Base-by-base conservation (phyloP, 73 alveolate species). In the Paramecium sexaurelia region DNA sequence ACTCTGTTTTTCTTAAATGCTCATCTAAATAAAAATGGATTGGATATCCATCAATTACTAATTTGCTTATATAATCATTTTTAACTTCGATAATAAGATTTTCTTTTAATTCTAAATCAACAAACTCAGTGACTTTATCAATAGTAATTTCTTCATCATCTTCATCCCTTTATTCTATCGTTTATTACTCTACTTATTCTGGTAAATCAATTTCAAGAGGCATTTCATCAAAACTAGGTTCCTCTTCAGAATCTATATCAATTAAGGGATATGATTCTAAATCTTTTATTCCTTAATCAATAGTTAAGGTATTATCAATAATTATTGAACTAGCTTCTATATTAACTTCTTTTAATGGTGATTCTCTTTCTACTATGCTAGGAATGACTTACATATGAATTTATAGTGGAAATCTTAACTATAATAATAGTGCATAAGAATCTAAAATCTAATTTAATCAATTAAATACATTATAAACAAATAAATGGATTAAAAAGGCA, bases 181-280 rank as follows among this genome's bases (percentile, higher is more conserved):
- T 29, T 17, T 41, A 22, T 78, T 78, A 78, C 41, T 78, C 90
- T 13, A 29, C 73, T 45, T 40, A 29, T 45, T 78, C 90, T 2
- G 90, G 90, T 41, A 78, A 24, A 41, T 78, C 90, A 8, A 78
- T 45, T 78, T 78, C 90, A n/a, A 78, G 45, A 0, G 90, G 90
- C 40, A 29, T 26, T 78, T 78, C 90, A 43, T 78, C 90, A 45
- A 78, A 78, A 41, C 90, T 78, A 0, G 90, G 90, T 9, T 78
- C 90, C 7, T 78, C 90, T 9, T 78, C 90, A 11, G 90, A 78
- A 24, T 78, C 90, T 24, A 39, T 61, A 78, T 41, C 68, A 7
- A 41, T 40, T 19, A 78, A 11, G 2, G 90, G 90, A 11, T 32
- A 32, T 22, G 90, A 13, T 37, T 78, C 90, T 22, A 78, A 10